Conservation (phyloP, 192 early-diverging fungal species). For the Coemansia sp. region DNA sequence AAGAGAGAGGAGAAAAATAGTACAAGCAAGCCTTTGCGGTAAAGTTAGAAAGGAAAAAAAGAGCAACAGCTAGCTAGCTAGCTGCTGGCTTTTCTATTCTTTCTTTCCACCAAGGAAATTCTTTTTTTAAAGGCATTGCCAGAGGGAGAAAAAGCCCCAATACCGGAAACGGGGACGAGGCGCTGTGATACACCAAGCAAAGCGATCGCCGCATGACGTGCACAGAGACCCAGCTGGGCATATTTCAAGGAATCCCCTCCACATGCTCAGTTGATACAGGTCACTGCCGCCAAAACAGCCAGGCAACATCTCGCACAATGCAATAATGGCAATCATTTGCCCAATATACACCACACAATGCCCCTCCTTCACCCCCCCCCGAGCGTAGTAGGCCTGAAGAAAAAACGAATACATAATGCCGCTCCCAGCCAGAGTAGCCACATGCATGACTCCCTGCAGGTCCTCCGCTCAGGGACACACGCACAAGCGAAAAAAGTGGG, state of each 20-base stretch:
- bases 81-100: not conserved
- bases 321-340: constrained; percentile 9
- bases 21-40: not conserved
- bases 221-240: not conserved
- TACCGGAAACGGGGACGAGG: constrained; percentile 7
- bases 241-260: not conserved
- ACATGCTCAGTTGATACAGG: not conserved
- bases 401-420: not conserved
- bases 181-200: constrained; percentile 9
- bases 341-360: not conserved
- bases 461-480: not conserved
- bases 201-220: constrained; percentile 6
- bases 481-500: not conserved
- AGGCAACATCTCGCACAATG: not conserved
- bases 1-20: not conserved
- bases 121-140: not conserved
- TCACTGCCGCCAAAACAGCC: not conserved
- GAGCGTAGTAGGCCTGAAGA: not conserved
- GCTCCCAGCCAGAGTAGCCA: not conserved
- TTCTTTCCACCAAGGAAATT: not conserved
- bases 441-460: constrained; percentile 3
- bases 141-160: not conserved
- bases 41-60: not conserved
- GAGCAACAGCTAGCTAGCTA: too few species aligned
- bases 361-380: not conserved